Conservation (phyloP, 257 asterid species). For the Capsicum pubescens region DNA sequence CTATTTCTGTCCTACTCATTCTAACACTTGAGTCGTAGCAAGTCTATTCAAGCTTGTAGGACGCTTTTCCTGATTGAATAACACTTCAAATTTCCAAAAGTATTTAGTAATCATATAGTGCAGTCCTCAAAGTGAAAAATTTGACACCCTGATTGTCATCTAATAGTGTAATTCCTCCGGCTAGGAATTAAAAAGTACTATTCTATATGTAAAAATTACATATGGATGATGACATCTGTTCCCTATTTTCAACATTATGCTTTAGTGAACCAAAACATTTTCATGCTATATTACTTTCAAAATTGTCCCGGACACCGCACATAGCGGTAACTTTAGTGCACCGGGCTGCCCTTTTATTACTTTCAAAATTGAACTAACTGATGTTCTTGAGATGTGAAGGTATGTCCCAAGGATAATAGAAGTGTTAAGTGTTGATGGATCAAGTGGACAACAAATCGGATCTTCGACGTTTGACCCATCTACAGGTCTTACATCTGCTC, state of each 20-base stretch:
- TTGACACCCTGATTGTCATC: not conserved
- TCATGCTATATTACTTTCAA: not conserved
- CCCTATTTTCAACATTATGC: not conserved
- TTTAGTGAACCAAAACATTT: slow-evolving; percentile 23
- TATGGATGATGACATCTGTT: not conserved
- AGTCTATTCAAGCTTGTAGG: not conserved
- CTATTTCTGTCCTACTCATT: too few relatives aligned
- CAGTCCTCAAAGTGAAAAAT: not conserved
- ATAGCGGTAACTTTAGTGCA: too few relatives aligned
- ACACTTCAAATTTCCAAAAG: not conserved
- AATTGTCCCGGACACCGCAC: not conserved
- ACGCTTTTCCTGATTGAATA: not conserved
- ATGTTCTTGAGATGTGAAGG: slow-evolving; percentile 45
- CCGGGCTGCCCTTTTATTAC: too few relatives aligned
- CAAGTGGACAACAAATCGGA: slow-evolving; percentile 74
- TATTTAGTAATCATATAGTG: not conserved
- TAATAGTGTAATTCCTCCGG: slow-evolving; percentile 2
- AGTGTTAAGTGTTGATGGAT: slow-evolving; percentile 80
- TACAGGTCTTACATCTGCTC: slow-evolving; percentile 51
- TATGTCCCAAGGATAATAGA: slow-evolving; percentile 84
- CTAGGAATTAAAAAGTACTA: slow-evolving; percentile 9
- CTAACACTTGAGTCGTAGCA: not conserved
- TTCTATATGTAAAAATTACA: not conserved
- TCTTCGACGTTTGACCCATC: slow-evolving; percentile 67
- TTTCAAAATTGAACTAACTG: slow-evolving; percentile 8